Base-by-base conservation (phyloP, 306 rosid species). In the Cucurbita ficifolia region DNA sequence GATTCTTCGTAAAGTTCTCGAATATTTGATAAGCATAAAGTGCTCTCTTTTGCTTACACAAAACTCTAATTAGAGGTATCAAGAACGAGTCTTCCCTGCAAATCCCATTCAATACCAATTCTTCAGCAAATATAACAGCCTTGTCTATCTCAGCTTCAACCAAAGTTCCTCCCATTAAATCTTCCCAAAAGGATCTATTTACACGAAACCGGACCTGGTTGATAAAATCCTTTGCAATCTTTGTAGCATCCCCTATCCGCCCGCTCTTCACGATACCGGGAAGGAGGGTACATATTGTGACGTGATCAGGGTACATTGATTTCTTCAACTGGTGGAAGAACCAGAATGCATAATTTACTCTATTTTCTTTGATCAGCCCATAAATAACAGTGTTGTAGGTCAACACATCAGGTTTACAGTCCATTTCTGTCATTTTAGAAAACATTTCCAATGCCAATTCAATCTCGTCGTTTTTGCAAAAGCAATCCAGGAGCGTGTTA, bases 301-400 rank as follows among this genome's bases (percentile, higher is more conserved):
- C 91, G 68, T 65, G 88, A 77, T 94, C 98, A 70, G 98, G 96
- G 80, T 80, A 78, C 67, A 94, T 76, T 64, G 77, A 84, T 84
- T 94, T 94, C 90, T 84, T 94, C 98, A 94, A 86, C 80, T 90
- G 98, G 88, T 88, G 92, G 77, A 83, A 94, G 84, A 94, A 85
- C 98, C 96, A 94, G 70, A 94, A 86, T 18, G 97, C 98, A 81
- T 89, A 82, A 67, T 62, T 69, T 70, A 54, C 83, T 79, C 87
- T 86, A 52, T 83, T 86, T 73, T 87, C 97, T 79, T 79, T 83
- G 65, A 86, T 79, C 75, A 94, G 79, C 22, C 98, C 97, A 77
- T 90, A 76, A 82, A 94, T 90, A 74, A 90, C 68, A 50, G 88
- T 87, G 84, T 94, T 94, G 84, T 90, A 94, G 17, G 98, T 87